phyloP scores from a whole-genome alignment of 108 stramenopile species.

The Cyclotella atomus region DNA sequence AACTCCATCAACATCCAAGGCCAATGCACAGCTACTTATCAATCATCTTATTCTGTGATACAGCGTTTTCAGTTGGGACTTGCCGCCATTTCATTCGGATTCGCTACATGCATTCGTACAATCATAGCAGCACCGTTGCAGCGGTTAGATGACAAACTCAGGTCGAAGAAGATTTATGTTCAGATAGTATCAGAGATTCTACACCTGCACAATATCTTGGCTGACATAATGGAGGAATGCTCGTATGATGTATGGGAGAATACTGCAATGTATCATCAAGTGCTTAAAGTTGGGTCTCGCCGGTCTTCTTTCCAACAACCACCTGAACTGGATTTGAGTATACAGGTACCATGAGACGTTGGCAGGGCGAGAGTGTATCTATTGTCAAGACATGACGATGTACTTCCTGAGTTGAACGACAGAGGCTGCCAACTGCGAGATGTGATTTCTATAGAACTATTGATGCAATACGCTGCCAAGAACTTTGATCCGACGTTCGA shows the following conservation, averaged over 20 bases:
- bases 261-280: constrained; percentile 8
- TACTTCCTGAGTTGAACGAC: no score
- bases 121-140: constrained; percentile 1
- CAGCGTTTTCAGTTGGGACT: neutral
- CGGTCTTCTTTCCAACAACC: constrained; percentile 2
- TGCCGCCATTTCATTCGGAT: neutral
- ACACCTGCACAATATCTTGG: neutral
- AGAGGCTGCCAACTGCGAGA: constrained; percentile 26
- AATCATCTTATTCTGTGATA: neutral
- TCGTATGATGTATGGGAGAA: constrained; percentile 12
- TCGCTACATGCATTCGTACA: constrained; percentile 11
- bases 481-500: constrained; percentile 28
- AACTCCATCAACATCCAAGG: no score
- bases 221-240: neutral
- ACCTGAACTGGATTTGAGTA: constrained; percentile 35
- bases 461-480: constrained; percentile 20
- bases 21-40: no score
- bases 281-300: neutral
- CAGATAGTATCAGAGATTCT: neutral
- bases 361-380: constrained; percentile 10
- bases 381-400: neutral
- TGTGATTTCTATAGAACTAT: constrained; percentile 28
- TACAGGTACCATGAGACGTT: constrained; percentile 29
- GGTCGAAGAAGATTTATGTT: neutral
- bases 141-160: neutral